These are phyloP conservation scores for Chalciporus piperatus DNA, from an alignment of 768 basidiomycete genomes.

Conservation along the genomic window DNA sequence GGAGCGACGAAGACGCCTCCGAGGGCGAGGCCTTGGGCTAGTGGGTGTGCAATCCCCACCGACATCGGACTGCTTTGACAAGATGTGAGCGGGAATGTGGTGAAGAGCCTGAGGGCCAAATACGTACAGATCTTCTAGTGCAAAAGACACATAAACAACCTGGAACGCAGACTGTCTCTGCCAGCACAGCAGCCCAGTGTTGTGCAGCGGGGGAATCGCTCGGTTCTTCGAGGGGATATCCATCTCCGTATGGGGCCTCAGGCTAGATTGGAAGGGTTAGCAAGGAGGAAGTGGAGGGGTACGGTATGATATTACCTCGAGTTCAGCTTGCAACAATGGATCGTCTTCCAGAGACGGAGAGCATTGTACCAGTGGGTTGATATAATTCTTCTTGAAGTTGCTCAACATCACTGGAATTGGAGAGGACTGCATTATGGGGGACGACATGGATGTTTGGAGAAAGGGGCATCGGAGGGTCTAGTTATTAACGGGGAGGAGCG, in stretches of 20 bases:
- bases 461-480: not conserved
- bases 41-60: not conserved
- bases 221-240: not conserved
- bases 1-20: not conserved
- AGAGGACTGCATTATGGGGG: not conserved
- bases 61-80: slow-evolving; percentile 5
- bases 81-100: slow-evolving; percentile 6
- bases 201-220: not conserved
- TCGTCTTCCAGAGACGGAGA: not conserved
- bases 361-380: not conserved
- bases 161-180: slow-evolving; percentile 6
- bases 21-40: not conserved
- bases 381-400: slow-evolving; percentile 11
- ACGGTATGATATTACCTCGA: not conserved
- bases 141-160: slow-evolving; percentile 11
- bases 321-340: not conserved
- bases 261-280: not conserved
- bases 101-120: too few species aligned
- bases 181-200: slow-evolving; percentile 7
- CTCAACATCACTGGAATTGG: slow-evolving; percentile 4
- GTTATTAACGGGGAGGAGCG: not conserved
- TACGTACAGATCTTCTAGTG: slow-evolving; percentile 6
- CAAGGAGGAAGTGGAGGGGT: not conserved
- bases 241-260: not conserved
- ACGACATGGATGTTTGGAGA: not conserved